Evolutionary conservation across 495 filamentous ascomycete species (phyloP), one percentile per base, ranked within the genome.

Genomic region (Darksidea phi): DNA sequence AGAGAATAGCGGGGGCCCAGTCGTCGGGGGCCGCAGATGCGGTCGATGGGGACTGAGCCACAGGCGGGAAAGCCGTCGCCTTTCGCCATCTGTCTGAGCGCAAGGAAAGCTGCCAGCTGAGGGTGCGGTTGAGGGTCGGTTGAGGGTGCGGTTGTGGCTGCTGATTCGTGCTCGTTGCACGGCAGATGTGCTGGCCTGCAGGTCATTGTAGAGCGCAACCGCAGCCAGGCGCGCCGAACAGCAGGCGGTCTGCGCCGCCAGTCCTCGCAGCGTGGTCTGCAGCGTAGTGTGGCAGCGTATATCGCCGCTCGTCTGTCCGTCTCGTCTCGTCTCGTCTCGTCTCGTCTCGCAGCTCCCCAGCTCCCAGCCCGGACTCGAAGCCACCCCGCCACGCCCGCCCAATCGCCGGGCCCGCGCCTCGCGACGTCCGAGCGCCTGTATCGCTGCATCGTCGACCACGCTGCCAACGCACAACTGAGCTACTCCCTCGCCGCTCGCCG

Each of bases 101-200:
- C n/a, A n/a, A n/a, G n/a, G n/a, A 48, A 48, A 48, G 43, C 8
- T 15, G 36, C 36, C 36, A 38, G 36, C 36, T 38, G 36, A 38
- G 36, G 36, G 36, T 15, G 7, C 36, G 7, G 36, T 7, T 7
- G 8, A 15, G 36, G 8, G 8, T 38, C 8, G n/a, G n/a, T n/a
- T n/a, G n/a, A n/a, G n/a, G n/a, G n/a, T n/a, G n/a, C n/a, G 1
- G 21, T 2, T 28, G 49, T 49, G 55, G 20, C 20, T 54, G 46
- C 42, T 65, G 52, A 57, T 57, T 63, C 52, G 61, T 26, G 10
- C 8, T n/a, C 17, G 57, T 10, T 42, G 36, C n/a, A n/a, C n/a
- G n/a, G n/a, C n/a, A n/a, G 48, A 60, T 60, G 50, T 65, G 56
- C 57, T 60, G 62, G 62, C 50, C 62, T 65, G 61, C 62, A 65